Conservation (phyloP, 2,329 filamentous ascomycete genomes). For the Alternaria angustiovoidea region DNA sequence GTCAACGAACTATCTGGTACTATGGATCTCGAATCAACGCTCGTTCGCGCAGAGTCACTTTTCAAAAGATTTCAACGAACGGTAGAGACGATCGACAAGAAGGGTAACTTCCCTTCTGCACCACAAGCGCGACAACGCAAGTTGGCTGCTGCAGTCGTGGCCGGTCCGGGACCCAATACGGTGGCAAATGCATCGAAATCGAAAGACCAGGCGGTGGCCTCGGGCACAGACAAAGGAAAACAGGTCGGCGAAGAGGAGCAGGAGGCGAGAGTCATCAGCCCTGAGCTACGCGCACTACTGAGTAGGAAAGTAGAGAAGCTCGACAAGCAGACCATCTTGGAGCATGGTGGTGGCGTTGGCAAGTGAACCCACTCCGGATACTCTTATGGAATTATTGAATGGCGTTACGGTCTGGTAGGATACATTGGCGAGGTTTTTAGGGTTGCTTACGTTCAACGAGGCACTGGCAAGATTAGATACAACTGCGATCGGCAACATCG, state of each 20-base stretch:
- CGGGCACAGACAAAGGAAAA: constrained; percentile 45
- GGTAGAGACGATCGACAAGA: constrained; percentile 92
- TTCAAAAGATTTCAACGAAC: constrained; percentile 88
- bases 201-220: constrained; percentile 32
- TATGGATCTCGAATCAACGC: constrained; percentile 86
- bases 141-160: constrained; percentile 47
- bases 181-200: constrained; percentile 25
- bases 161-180: constrained; percentile 33
- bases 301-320: constrained; percentile 66
- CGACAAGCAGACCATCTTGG: constrained; percentile 52
- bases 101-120: constrained; percentile 77
- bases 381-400: not conserved
- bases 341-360: constrained; percentile 43
- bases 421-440: not conserved
- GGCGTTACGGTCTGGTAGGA: constrained; percentile 13
- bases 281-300: constrained; percentile 69
- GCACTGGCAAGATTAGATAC: not conserved
- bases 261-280: constrained; percentile 65
- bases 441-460: not conserved
- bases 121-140: constrained; percentile 60
- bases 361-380: not conserved
- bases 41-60: constrained; percentile 86
- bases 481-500: not conserved
- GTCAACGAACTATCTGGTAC: constrained; percentile 95
- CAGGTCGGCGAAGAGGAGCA: constrained; percentile 39